phyloP scores from a whole-genome alignment of 2,329 filamentous ascomycete genomes.

The Penicillium sp. region DNA sequence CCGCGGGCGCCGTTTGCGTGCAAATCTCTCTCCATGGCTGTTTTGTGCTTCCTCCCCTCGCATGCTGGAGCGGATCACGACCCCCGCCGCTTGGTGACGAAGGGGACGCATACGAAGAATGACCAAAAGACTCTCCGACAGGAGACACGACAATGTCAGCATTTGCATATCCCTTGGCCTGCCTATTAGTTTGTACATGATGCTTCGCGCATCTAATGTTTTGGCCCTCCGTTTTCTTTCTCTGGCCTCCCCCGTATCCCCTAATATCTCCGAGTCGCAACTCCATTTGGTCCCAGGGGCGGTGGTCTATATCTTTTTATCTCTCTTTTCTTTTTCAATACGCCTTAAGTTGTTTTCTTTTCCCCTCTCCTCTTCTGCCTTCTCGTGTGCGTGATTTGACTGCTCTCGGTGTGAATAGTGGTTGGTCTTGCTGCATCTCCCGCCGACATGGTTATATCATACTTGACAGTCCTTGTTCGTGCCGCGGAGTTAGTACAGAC shows the following conservation, averaged over 20 bases:
- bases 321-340: slow-evolving; percentile 14
- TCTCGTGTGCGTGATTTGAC: slow-evolving; percentile 15
- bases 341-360: not conserved
- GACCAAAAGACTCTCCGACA: slow-evolving; percentile 34
- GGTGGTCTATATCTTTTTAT: slow-evolving; percentile 11
- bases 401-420: too few species aligned
- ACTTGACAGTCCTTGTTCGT: too few species aligned
- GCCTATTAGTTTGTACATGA: slow-evolving; percentile 31
- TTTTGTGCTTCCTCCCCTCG: slow-evolving; percentile 20
- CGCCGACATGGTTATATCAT: too few species aligned
- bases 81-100: slow-evolving; percentile 24
- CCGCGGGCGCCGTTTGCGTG: slow-evolving; percentile 26
- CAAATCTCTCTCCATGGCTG: slow-evolving; percentile 29
- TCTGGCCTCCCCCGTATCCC: slow-evolving; percentile 3
- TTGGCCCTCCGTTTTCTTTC: slow-evolving; percentile 14
- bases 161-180: slow-evolving; percentile 33
- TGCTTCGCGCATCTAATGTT: slow-evolving; percentile 33
- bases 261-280: slow-evolving; percentile 11
- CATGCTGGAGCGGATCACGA: slow-evolving; percentile 30
- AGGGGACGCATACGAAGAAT: slow-evolving; percentile 38
- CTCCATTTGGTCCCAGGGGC: slow-evolving; percentile 10
- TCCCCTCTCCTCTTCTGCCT: slow-evolving; percentile 15
- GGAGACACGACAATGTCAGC: slow-evolving; percentile 39
- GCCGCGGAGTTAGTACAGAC: too few species aligned
- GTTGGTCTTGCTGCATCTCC: too few species aligned